phyloP scores from a whole-genome alignment of 345 rosid species.

The Rhodamnia argentea region DNA sequence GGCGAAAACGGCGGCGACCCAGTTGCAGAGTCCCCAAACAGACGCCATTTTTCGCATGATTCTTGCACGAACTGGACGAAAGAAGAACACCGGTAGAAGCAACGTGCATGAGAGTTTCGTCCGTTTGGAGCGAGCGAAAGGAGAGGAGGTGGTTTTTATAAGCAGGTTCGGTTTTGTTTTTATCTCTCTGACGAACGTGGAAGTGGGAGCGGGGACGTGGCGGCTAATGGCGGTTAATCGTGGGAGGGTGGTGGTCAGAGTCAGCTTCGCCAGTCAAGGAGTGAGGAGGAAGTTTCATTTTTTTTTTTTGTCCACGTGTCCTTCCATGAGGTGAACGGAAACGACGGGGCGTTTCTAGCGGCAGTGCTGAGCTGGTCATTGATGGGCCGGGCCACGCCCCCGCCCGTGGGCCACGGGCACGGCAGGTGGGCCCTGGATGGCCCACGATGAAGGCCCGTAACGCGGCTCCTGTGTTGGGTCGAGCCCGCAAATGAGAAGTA shows the following conservation, averaged over 20 bases:
- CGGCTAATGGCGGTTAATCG: constrained; percentile 8
- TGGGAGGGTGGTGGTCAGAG: not conserved
- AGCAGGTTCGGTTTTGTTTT: not conserved
- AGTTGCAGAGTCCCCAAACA: not conserved
- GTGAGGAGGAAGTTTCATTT: not conserved
- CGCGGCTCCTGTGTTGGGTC: not conserved
- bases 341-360: not conserved
- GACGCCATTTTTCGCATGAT: constrained; percentile 4
- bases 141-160: not conserved
- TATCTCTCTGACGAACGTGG: not conserved
- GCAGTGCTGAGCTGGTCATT: not conserved
- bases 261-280: not conserved
- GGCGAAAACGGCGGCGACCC: not conserved
- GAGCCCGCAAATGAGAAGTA: not conserved
- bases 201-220: not conserved
- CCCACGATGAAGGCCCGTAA: not conserved
- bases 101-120: not conserved
- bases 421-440: not conserved
- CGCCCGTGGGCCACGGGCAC: not conserved
- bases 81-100: not conserved
- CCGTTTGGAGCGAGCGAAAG: not conserved
- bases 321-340: not conserved
- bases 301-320: not conserved
- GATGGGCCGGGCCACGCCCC: not conserved
- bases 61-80: not conserved